Conservation (phyloP, 177 flowering plant genomes). For the Telopea speciosissima region DNA sequence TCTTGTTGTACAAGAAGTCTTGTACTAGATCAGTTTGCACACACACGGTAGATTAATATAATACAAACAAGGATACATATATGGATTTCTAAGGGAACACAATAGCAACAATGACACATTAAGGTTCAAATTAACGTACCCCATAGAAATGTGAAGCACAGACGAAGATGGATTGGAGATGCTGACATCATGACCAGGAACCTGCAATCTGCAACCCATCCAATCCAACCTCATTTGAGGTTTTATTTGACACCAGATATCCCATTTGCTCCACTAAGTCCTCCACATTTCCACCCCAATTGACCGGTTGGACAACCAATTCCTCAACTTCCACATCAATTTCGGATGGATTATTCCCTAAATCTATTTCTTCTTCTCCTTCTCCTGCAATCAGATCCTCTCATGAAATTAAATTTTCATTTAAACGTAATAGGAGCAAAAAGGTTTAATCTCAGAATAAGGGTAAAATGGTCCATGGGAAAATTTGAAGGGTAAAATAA, state of each 20-base stretch:
- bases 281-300: constrained; percentile 30
- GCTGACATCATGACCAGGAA: not conserved
- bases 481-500: no score
- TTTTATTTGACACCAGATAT: constrained; percentile 32
- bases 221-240: constrained; percentile 13
- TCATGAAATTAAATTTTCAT: no score
- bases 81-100: no score
- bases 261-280: constrained; percentile 65
- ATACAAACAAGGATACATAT: no score
- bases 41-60: not conserved
- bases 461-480: no score
- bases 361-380: constrained; percentile 1
- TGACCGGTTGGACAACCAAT: constrained; percentile 8
- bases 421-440: no score
- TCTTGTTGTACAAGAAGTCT: not conserved
- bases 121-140: not conserved
- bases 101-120: no score
- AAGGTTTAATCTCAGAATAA: no score
- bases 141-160: not conserved
- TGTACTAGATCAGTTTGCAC: not conserved
- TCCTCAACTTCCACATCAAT: constrained; percentile 30
- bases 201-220: not conserved
- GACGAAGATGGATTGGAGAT: not conserved
- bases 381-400: constrained; percentile 26
- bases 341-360: constrained; percentile 12